A percentile compares a stretch with the other conserved stretches of the same genome.
Evolutionary conservation across 306 rosid species (phyloP).

Genomic region (Quercus robur): DNA sequence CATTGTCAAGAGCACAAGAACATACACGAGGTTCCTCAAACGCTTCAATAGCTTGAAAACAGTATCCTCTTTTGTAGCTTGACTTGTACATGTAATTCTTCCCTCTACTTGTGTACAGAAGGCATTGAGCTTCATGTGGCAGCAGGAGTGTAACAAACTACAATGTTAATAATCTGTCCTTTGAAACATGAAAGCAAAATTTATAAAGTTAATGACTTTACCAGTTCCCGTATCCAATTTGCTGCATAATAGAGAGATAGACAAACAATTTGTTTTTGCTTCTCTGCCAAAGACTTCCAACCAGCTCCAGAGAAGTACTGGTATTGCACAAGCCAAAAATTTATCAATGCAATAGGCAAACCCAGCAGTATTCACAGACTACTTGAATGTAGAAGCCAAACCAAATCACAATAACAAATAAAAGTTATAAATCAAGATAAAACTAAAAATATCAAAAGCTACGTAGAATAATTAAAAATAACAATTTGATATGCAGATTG

Average conservation of each 20-base stretch:
- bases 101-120: conserved; percentile 37
- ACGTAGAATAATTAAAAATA: neutral
- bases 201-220: conserved; percentile 1
- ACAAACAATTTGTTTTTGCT: conserved; percentile 36
- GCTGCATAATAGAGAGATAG: conserved; percentile 34
- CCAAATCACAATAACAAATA: neutral
- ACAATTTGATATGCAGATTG: neutral
- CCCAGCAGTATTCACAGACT: neutral
- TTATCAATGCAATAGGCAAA: conserved; percentile 7
- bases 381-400: neutral
- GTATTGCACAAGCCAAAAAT: conserved; percentile 3
- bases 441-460: neutral
- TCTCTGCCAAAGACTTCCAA: conserved; percentile 30
- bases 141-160: neutral
- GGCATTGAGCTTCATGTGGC: conserved; percentile 31
- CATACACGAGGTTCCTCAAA: conserved; percentile 41
- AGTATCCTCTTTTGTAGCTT: conserved; percentile 28
- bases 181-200: neutral
- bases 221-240: conserved; percentile 44
- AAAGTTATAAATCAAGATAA: neutral
- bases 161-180: neutral
- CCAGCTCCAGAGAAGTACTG: conserved; percentile 37
- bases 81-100: conserved; percentile 29
- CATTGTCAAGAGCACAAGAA: neutral
- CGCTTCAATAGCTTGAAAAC: conserved; percentile 35